Evolutionary conservation across 441 rosid species (phyloP).

Genomic region (Daphne laureola): DNA sequence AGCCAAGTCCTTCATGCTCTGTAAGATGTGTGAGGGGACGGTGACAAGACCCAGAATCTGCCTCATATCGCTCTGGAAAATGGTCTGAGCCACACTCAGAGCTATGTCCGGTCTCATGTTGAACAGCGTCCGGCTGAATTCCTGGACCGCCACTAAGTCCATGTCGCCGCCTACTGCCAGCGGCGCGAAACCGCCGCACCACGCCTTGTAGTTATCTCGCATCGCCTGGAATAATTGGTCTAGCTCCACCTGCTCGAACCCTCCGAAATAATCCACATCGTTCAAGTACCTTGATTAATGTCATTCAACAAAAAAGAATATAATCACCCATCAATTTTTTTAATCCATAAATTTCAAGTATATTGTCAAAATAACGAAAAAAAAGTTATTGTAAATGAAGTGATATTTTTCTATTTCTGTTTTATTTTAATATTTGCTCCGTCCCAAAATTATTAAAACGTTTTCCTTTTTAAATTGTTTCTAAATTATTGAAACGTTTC

Average conservation of each 20-base stretch:
- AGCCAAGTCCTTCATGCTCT: constrained; percentile 78
- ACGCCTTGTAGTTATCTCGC: constrained; percentile 67
- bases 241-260: constrained; percentile 75
- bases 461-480: too few species aligned
- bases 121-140: constrained; percentile 86
- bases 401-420: too few species aligned
- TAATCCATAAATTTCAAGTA: too few species aligned
- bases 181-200: constrained; percentile 89
- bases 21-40: constrained; percentile 82
- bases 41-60: constrained; percentile 38
- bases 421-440: too few species aligned
- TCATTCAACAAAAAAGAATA: too few species aligned
- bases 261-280: constrained; percentile 78
- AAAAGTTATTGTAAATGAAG: too few species aligned
- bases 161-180: constrained; percentile 81
- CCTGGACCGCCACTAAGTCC: constrained; percentile 83
- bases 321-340: too few species aligned
- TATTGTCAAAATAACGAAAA: too few species aligned
- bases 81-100: constrained; percentile 54
- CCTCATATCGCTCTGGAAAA: constrained; percentile 79
- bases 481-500: too few species aligned
- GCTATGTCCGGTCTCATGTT: constrained; percentile 97
- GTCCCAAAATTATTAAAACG: too few species aligned
- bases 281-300: constrained; percentile 38
- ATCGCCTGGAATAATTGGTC: constrained; percentile 79